Evolutionary conservation across 2,329 filamentous ascomycete species (phyloP).

Genomic region (Fusarium ambrosium): DNA sequence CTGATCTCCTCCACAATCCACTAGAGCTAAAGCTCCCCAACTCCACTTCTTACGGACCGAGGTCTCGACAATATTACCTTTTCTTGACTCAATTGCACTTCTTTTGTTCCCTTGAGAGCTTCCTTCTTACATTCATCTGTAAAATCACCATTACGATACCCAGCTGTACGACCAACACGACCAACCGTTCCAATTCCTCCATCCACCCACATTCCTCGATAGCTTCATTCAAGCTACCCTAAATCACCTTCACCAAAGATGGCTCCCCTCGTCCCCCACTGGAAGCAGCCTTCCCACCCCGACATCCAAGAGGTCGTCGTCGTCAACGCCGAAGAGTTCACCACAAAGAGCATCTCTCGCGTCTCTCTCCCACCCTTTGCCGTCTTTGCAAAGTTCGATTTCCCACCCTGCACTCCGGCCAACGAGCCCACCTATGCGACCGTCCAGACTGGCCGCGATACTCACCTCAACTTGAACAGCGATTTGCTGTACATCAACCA

Average conservation of each 20-base stretch:
- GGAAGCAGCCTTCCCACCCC: slow-evolving; percentile 72
- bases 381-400: slow-evolving; percentile 75
- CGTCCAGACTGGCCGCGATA: slow-evolving; percentile 69
- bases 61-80: slow-evolving; percentile 15
- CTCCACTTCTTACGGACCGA: slow-evolving; percentile 28
- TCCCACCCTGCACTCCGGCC: slow-evolving; percentile 72
- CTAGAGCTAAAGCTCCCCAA: slow-evolving; percentile 10
- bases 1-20: slow-evolving; percentile 14
- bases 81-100: slow-evolving; percentile 3
- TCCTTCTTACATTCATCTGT: background rate
- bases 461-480: slow-evolving; percentile 74
- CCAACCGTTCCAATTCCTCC: background rate
- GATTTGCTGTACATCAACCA: slow-evolving; percentile 78
- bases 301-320: slow-evolving; percentile 67
- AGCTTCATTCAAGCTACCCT: slow-evolving; percentile 16
- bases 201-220: background rate
- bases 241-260: slow-evolving; percentile 50
- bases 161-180: background rate
- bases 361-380: slow-evolving; percentile 71
- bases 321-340: slow-evolving; percentile 66
- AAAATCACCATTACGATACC: background rate
- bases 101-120: background rate
- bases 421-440: slow-evolving; percentile 72
- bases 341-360: slow-evolving; percentile 71
- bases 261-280: slow-evolving; percentile 70